phyloP scores from a whole-genome alignment of 2,329 filamentous ascomycete species.

The Claviceps arundinis region DNA sequence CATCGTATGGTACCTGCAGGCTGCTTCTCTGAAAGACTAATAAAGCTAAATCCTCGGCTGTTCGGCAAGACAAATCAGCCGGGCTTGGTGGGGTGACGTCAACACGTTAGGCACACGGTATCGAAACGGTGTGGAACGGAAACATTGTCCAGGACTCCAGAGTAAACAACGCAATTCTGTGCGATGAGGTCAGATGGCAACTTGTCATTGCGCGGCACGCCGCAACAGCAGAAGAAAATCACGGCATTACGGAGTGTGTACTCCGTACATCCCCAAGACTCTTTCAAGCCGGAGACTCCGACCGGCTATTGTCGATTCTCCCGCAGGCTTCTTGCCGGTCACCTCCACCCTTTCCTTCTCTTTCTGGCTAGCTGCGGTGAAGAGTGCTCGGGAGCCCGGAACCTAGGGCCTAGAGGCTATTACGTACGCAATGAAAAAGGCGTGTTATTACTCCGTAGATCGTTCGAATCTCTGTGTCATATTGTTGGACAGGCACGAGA shows the following conservation, averaged over 20 bases:
- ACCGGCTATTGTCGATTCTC: too few relatives aligned
- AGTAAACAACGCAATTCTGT: background rate
- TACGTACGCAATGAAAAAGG: too few relatives aligned
- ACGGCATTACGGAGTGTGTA: background rate
- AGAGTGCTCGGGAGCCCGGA: too few relatives aligned
- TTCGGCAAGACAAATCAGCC: background rate
- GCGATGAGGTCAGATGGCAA: background rate
- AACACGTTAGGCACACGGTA: background rate
- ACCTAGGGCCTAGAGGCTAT: too few relatives aligned
- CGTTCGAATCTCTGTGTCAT: too few relatives aligned
- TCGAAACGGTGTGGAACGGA: too few relatives aligned
- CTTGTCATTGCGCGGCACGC: background rate
- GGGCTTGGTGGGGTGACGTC: background rate
- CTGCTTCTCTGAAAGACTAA: too few relatives aligned
- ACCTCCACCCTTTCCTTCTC: too few relatives aligned
- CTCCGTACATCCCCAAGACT: background rate
- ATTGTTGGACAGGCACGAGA: too few relatives aligned
- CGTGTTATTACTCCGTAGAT: too few relatives aligned
- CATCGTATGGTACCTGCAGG: background rate
- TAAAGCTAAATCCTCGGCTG: background rate
- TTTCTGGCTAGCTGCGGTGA: too few relatives aligned
- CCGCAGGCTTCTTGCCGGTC: too few relatives aligned
- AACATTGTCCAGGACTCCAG: background rate
- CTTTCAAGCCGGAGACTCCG: background rate
- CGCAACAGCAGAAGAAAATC: background rate